Percentiles rank a stretch among this genome's conserved stretches.
These are phyloP conservation scores for Phytophthora hybrid DNA, from an alignment of 352 stramenopile genomes.

Conservation along the genomic window DNA sequence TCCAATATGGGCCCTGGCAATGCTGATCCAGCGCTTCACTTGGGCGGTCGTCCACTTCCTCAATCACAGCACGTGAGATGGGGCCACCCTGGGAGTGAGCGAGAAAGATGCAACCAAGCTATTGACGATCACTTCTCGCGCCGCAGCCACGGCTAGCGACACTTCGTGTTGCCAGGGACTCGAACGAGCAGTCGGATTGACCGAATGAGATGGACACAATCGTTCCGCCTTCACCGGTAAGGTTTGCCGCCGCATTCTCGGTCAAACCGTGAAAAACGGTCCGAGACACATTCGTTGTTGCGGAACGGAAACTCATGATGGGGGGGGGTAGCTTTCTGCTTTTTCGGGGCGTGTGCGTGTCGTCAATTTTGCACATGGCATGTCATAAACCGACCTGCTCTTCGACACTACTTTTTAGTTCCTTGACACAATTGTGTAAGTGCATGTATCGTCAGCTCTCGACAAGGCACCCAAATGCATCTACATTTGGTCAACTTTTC, in stretches of 20 bases:
- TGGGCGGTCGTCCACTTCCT: slow-evolving; percentile 63
- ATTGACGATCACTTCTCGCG: slow-evolving; percentile 29
- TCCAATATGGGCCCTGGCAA: slow-evolving; percentile 50
- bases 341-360: neutral
- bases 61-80: slow-evolving; percentile 49
- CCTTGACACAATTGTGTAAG: slow-evolving; percentile 5
- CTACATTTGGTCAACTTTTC: neutral
- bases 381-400: no score
- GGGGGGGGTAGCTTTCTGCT: no score
- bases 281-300: neutral
- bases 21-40: slow-evolving; percentile 45
- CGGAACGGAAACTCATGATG: neutral
- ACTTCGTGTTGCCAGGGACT: slow-evolving; percentile 38
- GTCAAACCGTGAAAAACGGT: neutral
- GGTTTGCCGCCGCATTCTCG: slow-evolving; percentile 9
- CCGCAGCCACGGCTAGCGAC: slow-evolving; percentile 37
- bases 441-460: neutral
- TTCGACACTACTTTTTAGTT: slow-evolving; percentile 12
- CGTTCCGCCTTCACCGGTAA: slow-evolving; percentile 11
- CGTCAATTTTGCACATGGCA: slow-evolving; percentile 10
- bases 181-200: slow-evolving; percentile 32
- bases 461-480: slow-evolving; percentile 5
- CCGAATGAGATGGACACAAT: slow-evolving; percentile 44
- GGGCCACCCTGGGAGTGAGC: slow-evolving; percentile 47
- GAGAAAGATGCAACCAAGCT: slow-evolving; percentile 28